Evolutionary conservation across 129 eudicot genomes (phyloP).

Genomic region (Lonicera japonica): DNA sequence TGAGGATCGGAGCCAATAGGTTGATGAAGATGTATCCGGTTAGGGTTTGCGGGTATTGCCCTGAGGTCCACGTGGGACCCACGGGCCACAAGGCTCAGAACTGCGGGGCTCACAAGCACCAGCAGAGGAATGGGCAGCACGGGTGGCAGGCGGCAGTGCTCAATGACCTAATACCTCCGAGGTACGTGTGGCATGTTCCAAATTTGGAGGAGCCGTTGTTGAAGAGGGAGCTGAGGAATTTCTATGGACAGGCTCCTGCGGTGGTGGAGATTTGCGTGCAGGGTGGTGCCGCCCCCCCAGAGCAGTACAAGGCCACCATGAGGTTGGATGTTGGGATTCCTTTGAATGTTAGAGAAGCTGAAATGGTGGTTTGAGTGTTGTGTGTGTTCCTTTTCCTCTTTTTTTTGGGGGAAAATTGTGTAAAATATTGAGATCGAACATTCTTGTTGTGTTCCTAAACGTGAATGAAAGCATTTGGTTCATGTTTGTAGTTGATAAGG

Average conservation of each 20-base stretch:
- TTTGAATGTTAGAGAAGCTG: conserved; percentile 66
- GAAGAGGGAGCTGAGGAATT: conserved; percentile 70
- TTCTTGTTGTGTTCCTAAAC: no score
- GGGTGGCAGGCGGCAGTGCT: conserved; percentile 97
- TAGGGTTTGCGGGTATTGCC: conserved; percentile 95
- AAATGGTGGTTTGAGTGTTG: conserved; percentile 71
- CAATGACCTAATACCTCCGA: conserved; percentile 84
- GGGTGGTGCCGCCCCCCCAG: conserved; percentile 89
- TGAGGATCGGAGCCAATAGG: conserved; percentile 77
- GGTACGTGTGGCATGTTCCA: conserved; percentile 97
- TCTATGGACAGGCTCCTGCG: conserved; percentile 98
- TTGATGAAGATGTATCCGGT: conserved; percentile 91
- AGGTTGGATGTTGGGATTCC: conserved; percentile 95
- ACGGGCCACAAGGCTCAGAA: conserved; percentile 93
- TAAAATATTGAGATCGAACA: neutral
- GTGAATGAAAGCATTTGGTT: no score
- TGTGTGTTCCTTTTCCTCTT: no score
- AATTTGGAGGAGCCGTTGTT: conserved; percentile 52
- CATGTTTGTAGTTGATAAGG: no score
- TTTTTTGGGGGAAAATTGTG: neutral
- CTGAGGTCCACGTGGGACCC: conserved; percentile 87
- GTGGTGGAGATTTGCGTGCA: conserved; percentile 89
- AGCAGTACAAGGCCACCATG: conserved; percentile 85
- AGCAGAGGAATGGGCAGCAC: conserved; percentile 96
- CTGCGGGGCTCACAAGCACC: conserved; percentile 97